phyloP scores from a whole-genome alignment of 768 basidiomycete genomes.

The Pholiota microspora region DNA sequence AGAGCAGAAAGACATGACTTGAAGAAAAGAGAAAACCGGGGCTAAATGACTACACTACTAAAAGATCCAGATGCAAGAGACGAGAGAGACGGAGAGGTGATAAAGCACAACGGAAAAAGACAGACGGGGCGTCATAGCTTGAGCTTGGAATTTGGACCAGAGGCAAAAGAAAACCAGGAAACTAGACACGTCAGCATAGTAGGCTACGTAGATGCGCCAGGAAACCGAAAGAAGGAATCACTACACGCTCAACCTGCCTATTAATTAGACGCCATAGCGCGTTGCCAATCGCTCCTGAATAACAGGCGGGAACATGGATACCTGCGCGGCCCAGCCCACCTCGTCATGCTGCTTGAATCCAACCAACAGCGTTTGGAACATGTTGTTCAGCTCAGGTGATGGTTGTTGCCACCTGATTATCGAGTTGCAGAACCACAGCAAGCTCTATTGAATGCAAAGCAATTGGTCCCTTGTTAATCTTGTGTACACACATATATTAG shows the following conservation, averaged over 20 bases:
- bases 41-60: constrained; percentile 25
- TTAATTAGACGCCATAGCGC: constrained; percentile 77
- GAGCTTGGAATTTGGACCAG: constrained; percentile 11
- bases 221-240: too few relatives aligned
- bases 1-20: neutral
- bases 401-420: constrained; percentile 95
- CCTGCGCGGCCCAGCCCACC: constrained; percentile 82
- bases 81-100: constrained; percentile 31
- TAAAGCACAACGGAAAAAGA: constrained; percentile 20
- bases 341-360: constrained; percentile 91
- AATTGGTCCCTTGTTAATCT: too few relatives aligned
- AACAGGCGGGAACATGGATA: constrained; percentile 78
- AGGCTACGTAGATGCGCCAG: too few relatives aligned
- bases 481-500: too few relatives aligned
- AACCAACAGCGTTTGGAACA: constrained; percentile 88
- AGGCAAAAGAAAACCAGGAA: constrained; percentile 5
- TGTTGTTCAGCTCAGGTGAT: constrained; percentile 84
- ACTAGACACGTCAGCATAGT: neutral
- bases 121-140: constrained; percentile 19
- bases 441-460: constrained; percentile 62
- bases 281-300: constrained; percentile 85
- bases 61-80: constrained; percentile 52
- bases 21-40: constrained; percentile 4
- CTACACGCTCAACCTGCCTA: too few relatives aligned
- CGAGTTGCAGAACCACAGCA: constrained; percentile 98